Conservation (phyloP, 768 basidiomycete species). For the Tricholoma matsutake region DNA sequence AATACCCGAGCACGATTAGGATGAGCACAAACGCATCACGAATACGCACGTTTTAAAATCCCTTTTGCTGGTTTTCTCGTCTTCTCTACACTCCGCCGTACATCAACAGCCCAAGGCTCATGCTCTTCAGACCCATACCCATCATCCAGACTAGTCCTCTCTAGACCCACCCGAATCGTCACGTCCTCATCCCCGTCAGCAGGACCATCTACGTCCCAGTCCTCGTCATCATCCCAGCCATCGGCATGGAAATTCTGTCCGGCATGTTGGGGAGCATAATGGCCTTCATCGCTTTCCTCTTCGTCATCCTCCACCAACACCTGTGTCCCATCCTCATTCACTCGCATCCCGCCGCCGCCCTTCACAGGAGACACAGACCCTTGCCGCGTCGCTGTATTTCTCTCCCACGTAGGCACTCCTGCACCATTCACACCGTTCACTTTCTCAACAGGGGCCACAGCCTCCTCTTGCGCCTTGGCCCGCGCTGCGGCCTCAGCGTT, state of each 20-base stretch:
- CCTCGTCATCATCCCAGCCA: constrained; percentile 78
- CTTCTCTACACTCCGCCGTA: constrained; percentile 73
- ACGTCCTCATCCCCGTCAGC: constrained; percentile 68
- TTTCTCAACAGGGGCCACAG: constrained; percentile 40
- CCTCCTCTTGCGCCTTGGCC: constrained; percentile 56
- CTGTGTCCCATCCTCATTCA: constrained; percentile 65
- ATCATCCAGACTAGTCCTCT: constrained; percentile 44
- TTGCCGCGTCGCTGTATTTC: constrained; percentile 66
- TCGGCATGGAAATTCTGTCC: constrained; percentile 48
- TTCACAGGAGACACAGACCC: constrained; percentile 45
- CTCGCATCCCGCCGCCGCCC: constrained; percentile 34
- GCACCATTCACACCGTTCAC: constrained; percentile 32
- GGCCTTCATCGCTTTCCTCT: constrained; percentile 53
- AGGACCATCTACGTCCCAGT: constrained; percentile 61
- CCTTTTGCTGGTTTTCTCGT: constrained; percentile 68
- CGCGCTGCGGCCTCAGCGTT: constrained; percentile 76
- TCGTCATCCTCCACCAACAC: constrained; percentile 73
- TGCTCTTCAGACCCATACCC: constrained; percentile 52
- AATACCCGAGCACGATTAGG: constrained; percentile 2
- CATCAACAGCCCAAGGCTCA: constrained; percentile 75
- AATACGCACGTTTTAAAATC: constrained; percentile 80
- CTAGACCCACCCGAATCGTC: constrained; percentile 65
- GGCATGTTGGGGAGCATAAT: constrained; percentile 37
- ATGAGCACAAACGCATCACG: constrained; percentile 1
- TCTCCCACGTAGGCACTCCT: constrained; percentile 73